phyloP scores from a whole-genome alignment of 140 eudicot genomes.

The Cichorium intybus region DNA sequence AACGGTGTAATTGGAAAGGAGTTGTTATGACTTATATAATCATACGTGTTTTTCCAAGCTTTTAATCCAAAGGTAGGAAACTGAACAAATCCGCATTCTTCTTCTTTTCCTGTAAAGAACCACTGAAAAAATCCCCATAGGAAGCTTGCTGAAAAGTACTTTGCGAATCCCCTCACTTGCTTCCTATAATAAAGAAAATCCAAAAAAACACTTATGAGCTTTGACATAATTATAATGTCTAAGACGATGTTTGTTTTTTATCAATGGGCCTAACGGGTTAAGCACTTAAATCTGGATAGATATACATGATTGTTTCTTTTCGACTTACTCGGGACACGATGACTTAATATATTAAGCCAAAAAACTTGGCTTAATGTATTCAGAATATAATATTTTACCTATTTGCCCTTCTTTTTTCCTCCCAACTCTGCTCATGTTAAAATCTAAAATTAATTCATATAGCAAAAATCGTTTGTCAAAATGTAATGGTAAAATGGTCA shows the following conservation, averaged over 20 bases:
- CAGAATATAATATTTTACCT: too few species aligned
- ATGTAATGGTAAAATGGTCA: not conserved
- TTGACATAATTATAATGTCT: not conserved
- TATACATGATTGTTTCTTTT: too few species aligned
- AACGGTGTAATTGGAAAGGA: not conserved
- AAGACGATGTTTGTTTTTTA: too few species aligned
- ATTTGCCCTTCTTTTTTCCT: too few species aligned
- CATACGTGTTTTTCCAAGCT: conserved; percentile 72
- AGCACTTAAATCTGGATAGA: too few species aligned
- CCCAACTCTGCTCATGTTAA: too few species aligned
- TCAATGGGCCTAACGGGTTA: too few species aligned
- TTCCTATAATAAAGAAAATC: conserved; percentile 41
- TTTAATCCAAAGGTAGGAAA: conserved; percentile 81
- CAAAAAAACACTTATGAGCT: not conserved
- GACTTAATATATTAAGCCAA: too few species aligned
- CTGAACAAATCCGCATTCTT: conserved; percentile 71
- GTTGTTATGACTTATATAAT: not conserved
- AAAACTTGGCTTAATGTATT: not conserved
- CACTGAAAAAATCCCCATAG: conserved; percentile 88
- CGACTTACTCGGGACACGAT: too few species aligned
- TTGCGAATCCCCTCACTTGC: conserved; percentile 72
- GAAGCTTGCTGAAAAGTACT: conserved; percentile 64
- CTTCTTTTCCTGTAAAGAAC: conserved; percentile 73
- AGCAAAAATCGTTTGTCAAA: not conserved
- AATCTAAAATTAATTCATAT: not conserved